Evolutionary conservation across 2,329 filamentous ascomycete genomes (phyloP), one percentile per base, ranked within the genome.

Genomic region (Fusarium fujikuroi): DNA sequence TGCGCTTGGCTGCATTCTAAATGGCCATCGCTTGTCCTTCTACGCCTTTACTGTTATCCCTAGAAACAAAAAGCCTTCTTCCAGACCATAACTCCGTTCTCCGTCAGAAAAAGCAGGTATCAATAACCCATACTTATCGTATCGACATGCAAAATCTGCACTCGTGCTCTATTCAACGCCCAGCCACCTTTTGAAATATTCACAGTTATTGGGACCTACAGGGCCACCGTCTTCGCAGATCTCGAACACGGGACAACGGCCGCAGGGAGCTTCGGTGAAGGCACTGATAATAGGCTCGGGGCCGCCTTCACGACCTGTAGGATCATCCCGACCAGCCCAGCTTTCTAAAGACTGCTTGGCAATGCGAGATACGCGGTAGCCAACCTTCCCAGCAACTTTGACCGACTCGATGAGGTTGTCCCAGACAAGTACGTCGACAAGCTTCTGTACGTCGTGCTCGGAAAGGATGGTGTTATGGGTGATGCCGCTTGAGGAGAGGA

Each of bases 181-280:
- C 50, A 98, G 83, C 96, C 96, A 99, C 59, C 91, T 89, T 72
- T 93, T 89, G 79, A 97, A 98, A 80, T 99, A 99, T 60, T 94
- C 92, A 82, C 96, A 99, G 57, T 92, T 97, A 73, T 91, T 92
- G 1, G 95, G 94, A 77, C 92, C 97, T 28, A 99, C 94, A 1
- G 95, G 94, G 0, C 95, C 95, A 11, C 94, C 95, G 69, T 97
- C 94, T 74, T 94, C 92, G 80, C 96, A 99, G 4, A 98, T 87
- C 65, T 96, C 92, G 80, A 97, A 97, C 5, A 98, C 95, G 0
- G 96, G 96, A 81, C 96, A 99, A 62, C 91, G 88, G 4, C 95
- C 95, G 81, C 96, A 99, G 2, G 96, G 96, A 5, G 92, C 92
- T 81, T 98, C 95, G 4, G 93, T 97, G 74, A 95, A 90, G 7